phyloP scores from a whole-genome alignment of 306 rosid genomes.

The Casuarina cunninghamiana region DNA sequence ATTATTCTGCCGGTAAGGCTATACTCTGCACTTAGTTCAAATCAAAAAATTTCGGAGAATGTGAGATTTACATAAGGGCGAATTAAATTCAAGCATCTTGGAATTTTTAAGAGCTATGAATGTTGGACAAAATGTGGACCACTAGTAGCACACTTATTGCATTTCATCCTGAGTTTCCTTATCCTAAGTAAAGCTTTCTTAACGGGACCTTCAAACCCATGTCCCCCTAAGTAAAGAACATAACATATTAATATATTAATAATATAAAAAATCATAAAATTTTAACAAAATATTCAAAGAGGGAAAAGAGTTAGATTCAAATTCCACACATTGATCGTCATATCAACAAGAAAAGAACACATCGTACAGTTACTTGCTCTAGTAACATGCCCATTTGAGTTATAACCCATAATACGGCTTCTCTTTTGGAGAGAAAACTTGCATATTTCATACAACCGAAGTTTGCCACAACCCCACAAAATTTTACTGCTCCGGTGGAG shows the following conservation, averaged over 20 bases:
- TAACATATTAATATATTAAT: too few species aligned
- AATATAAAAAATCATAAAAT: too few species aligned
- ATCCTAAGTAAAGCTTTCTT: too few species aligned
- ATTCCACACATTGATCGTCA: constrained; percentile 6
- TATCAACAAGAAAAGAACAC: constrained; percentile 3
- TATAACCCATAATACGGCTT: constrained; percentile 23
- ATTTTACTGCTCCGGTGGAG: constrained; percentile 31
- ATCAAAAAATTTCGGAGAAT: constrained; percentile 6
- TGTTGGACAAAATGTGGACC: neutral
- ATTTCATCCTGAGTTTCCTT: too few species aligned
- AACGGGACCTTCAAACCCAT: too few species aligned
- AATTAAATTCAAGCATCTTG: neutral
- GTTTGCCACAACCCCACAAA: constrained; percentile 18
- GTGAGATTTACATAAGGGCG: neutral
- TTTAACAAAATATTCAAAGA: neutral
- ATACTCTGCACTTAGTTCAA: neutral
- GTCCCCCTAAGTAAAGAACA: too few species aligned
- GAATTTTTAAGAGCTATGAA: neutral
- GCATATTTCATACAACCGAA: constrained; percentile 24
- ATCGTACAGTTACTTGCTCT: constrained; percentile 30
- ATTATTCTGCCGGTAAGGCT: neutral
- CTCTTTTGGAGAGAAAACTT: constrained; percentile 9
- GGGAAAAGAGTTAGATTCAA: neutral
- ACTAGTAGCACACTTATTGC: too few species aligned
- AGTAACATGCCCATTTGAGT: constrained; percentile 27